These are phyloP conservation scores for Phytophthora quininea DNA, from an alignment of 352 stramenopile species.

Conservation along the genomic window DNA sequence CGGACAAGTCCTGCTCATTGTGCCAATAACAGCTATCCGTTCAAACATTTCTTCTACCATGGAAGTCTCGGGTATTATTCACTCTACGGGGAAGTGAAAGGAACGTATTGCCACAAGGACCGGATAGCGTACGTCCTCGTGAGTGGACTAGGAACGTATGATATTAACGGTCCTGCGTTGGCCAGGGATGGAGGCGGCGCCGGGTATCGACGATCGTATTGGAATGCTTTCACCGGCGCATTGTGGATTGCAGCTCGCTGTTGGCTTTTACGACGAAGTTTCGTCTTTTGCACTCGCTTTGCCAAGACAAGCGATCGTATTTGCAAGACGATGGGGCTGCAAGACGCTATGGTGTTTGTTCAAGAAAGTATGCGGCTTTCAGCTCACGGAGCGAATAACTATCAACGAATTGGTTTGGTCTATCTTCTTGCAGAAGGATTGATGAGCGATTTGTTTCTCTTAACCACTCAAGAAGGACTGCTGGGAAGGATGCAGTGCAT, in stretches of 20 bases:
- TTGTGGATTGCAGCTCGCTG: slow-evolving; percentile 12
- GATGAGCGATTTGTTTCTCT: slow-evolving; percentile 26
- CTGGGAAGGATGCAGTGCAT: slow-evolving; percentile 17
- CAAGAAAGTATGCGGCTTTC: slow-evolving; percentile 12
- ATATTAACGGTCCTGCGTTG: slow-evolving; percentile 21
- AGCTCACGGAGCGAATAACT: slow-evolving; percentile 15
- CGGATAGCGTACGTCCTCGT: slow-evolving; percentile 15
- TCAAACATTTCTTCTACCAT: slow-evolving; percentile 24
- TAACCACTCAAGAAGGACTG: slow-evolving; percentile 22
- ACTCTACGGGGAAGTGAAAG: slow-evolving; percentile 20
- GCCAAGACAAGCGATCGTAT: neutral
- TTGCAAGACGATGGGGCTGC: neutral
- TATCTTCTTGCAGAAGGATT: slow-evolving; percentile 14
- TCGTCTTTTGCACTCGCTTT: neutral
- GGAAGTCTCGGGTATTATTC: slow-evolving; percentile 22
- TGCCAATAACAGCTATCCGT: slow-evolving; percentile 12
- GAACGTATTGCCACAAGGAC: slow-evolving; percentile 19
- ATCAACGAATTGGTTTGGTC: slow-evolving; percentile 10
- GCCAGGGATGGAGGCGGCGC: slow-evolving; percentile 3
- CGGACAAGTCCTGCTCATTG: slow-evolving; percentile 6
- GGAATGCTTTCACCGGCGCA: slow-evolving; percentile 13
- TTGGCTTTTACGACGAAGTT: slow-evolving; percentile 18
- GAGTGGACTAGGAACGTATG: slow-evolving; percentile 10
- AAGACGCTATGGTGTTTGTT: slow-evolving; percentile 9
- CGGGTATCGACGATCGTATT: slow-evolving; percentile 22